These are phyloP conservation scores for Chlorella sp. DNA, from an alignment of 139 green algal species.

Conservation along the genomic window DNA sequence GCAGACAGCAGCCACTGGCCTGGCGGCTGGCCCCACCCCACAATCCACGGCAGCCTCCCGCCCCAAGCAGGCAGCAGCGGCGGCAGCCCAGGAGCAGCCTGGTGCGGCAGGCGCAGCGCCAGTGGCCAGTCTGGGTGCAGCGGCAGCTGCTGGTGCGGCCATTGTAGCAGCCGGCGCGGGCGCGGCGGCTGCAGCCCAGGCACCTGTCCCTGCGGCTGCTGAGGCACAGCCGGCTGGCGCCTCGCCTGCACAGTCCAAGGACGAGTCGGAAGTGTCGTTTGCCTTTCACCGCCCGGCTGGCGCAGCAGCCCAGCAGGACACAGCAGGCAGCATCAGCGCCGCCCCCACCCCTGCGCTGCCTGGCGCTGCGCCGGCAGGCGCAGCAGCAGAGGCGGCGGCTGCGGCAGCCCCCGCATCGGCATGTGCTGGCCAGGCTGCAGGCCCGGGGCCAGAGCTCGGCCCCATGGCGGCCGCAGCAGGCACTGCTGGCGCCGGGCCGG, in stretches of 20 bases:
- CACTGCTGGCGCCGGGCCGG: no score
- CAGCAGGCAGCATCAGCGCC: background rate
- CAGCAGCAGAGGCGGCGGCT: background rate
- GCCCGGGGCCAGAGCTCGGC: background rate
- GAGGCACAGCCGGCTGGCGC: background rate
- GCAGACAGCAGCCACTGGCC: background rate
- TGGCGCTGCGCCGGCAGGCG: background rate
- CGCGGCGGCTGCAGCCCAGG: background rate
- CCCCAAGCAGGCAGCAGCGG: background rate
- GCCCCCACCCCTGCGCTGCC: background rate
- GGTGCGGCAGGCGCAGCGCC: background rate
- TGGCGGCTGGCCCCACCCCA: background rate
- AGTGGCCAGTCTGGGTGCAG: background rate
- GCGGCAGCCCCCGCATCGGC: background rate
- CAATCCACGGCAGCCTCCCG: slow-evolving; percentile 18
- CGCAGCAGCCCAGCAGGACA: background rate
- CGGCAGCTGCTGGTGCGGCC: background rate
- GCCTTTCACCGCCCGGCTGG: background rate
- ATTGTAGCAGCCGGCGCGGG: background rate
- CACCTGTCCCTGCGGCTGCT: background rate
- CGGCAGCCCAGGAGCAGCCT: background rate
- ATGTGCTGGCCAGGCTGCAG: background rate
- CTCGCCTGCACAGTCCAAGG: background rate
- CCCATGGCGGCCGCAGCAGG: no score
- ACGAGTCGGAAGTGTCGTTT: slow-evolving; percentile 19